Evolutionary conservation across 2,329 filamentous ascomycete genomes (phyloP), one percentile per base, ranked within the genome.

Genomic region (Didymella pomorum): DNA sequence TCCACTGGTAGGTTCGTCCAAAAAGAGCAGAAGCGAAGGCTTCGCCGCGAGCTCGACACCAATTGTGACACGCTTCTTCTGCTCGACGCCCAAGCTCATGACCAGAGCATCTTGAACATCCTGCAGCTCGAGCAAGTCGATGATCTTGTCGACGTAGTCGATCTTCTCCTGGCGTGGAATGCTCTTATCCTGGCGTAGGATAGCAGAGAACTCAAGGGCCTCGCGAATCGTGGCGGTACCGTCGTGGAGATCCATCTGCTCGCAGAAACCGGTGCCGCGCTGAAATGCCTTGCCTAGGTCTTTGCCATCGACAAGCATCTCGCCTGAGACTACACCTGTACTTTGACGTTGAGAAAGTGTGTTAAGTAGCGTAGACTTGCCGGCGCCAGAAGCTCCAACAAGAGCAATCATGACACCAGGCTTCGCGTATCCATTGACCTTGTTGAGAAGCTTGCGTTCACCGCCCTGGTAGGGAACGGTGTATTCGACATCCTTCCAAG

Each of bases 301-400:
- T 42, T 82, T 83, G 1, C 89, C 89, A 66, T 91, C 88, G 9
- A 92, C 87, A n/a, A 89, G 80, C 83, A 92, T 89, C 46, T 89
- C 84, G 12, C 89, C 89, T n/a, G 78, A 77, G 2, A 90, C 81
- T 11, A 89, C 82, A 56, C 89, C 88, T 53, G 81, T 82, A 16
- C 80, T 87, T 72, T 92, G 88, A 2, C 91, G 85, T 69, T 93
- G 90, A 0, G 90, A 87, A 2, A 91, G 78, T 0, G 89, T 92
- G 74, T 95, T 93, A 18, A 96, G 81, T 0, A 96, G 79, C 0
- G 92, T 95, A 0, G 91, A 93, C 78, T 96, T 96, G 12, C 92
- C 92, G 9, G 92, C 92, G 1, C 89, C 89, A 0, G 89, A 91
- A 1, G 89, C 90, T 52, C 92, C 92, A 82, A 95, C 91, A 1